phyloP scores from a whole-genome alignment of 2,329 filamentous ascomycete genomes.

The Dactylellina cionopaga region DNA sequence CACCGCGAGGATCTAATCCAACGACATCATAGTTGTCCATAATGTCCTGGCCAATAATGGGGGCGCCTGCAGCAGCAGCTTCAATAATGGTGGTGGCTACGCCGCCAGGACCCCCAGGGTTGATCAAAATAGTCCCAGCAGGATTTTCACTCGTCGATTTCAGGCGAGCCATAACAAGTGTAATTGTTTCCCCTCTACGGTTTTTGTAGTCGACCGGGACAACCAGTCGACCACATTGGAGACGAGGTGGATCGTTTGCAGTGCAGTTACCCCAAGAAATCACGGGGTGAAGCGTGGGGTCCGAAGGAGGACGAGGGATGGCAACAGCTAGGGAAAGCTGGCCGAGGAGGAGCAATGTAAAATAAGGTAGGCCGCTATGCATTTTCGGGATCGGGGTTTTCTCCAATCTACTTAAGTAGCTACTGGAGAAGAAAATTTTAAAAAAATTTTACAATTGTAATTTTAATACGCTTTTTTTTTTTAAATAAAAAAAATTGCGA shows the following conservation, averaged over 20 bases:
- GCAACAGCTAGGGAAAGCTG: not conserved
- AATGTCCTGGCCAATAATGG: slow-evolving; percentile 55
- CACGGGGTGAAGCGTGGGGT: not conserved
- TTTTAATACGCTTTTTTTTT: too few species aligned
- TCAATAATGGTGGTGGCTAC: slow-evolving; percentile 57
- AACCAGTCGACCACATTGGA: not conserved
- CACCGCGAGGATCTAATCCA: slow-evolving; percentile 63
- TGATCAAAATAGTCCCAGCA: slow-evolving; percentile 61
- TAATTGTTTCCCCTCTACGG: not conserved
- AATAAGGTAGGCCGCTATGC: not conserved
- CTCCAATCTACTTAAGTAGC: too few species aligned
- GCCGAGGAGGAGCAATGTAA: not conserved
- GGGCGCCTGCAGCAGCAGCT: slow-evolving; percentile 26
- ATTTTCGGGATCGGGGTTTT: too few species aligned
- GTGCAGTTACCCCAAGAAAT: not conserved
- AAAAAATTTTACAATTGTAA: too few species aligned
- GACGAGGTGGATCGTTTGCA: not conserved
- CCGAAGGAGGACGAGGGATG: not conserved
- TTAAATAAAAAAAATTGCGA: too few species aligned
- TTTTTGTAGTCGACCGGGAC: not conserved
- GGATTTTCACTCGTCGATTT: not conserved
- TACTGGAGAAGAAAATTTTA: too few species aligned
- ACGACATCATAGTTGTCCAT: slow-evolving; percentile 62
- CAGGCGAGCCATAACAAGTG: not conserved
- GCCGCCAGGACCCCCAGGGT: slow-evolving; percentile 62